Evolutionary conservation across 2,329 filamentous ascomycete genomes (phyloP).

Genomic region (Akanthomyces uredinophilus): DNA sequence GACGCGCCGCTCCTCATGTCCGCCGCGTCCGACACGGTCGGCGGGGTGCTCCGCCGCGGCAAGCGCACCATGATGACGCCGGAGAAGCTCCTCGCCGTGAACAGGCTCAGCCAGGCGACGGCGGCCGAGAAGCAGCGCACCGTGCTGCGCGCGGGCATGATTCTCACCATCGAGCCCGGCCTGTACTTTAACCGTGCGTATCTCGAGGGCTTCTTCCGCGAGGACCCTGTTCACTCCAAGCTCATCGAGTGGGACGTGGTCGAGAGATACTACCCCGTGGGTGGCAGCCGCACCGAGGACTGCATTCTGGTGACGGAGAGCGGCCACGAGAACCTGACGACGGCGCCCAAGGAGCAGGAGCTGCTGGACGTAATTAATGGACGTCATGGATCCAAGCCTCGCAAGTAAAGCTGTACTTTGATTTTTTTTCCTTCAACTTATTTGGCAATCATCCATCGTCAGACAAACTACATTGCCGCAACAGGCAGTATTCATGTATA

Average conservation of each 20-base stretch:
- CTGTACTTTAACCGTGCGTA: slow-evolving; percentile 73
- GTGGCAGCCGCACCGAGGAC: slow-evolving; percentile 90
- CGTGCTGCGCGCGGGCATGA: slow-evolving; percentile 54
- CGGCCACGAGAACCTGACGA: slow-evolving; percentile 79
- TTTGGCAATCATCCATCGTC: neutral
- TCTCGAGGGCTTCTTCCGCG: slow-evolving; percentile 63
- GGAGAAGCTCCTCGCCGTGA: slow-evolving; percentile 28
- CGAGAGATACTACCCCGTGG: slow-evolving; percentile 68
- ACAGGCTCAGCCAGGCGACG: slow-evolving; percentile 19
- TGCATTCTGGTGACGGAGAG: slow-evolving; percentile 74
- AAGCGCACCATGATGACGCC: slow-evolving; percentile 40
- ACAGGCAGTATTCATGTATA: no score
- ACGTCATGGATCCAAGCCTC: slow-evolving; percentile 6
- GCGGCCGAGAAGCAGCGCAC: slow-evolving; percentile 31
- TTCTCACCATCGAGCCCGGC: slow-evolving; percentile 77
- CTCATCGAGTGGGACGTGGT: slow-evolving; percentile 63
- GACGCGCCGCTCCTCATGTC: slow-evolving; percentile 29
- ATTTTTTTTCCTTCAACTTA: neutral
- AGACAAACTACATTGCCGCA: neutral
- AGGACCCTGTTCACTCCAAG: slow-evolving; percentile 50
- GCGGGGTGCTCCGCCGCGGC: slow-evolving; percentile 24
- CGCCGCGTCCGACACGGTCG: slow-evolving; percentile 19
- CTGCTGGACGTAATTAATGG: slow-evolving; percentile 57
- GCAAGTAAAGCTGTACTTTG: neutral
- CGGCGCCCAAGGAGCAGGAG: slow-evolving; percentile 70